These are phyloP conservation scores for Clitopilus hobsonii DNA, from an alignment of 768 basidiomycete genomes.

Conservation along the genomic window DNA sequence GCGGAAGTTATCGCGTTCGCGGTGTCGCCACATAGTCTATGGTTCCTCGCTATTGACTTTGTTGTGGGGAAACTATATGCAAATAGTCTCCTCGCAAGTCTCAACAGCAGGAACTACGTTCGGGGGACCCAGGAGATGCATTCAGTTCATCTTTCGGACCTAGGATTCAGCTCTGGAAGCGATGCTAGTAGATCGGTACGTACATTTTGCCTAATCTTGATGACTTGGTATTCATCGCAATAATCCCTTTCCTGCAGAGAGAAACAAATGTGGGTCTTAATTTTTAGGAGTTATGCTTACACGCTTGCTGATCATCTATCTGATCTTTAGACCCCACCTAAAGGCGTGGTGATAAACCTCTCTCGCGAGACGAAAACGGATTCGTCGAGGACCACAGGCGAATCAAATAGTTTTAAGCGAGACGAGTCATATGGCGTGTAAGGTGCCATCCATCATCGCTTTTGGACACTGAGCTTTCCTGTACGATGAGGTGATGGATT, in stretches of 20 bases:
- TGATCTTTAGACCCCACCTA: not conserved
- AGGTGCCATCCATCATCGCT: not conserved
- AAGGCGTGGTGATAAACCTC: conserved; percentile 5
- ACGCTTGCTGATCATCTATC: not conserved
- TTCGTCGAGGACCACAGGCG: not conserved
- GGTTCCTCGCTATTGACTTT: conserved; percentile 38
- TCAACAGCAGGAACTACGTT: conserved; percentile 32
- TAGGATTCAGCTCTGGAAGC: conserved; percentile 5
- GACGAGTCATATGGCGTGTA: not conserved
- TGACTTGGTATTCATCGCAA: not conserved
- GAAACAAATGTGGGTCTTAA: not conserved
- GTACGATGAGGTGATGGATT: not conserved
- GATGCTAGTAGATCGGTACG: conserved; percentile 1
- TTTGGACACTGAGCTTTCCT: not conserved
- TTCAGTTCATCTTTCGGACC: conserved; percentile 11
- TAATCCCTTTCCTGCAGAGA: not conserved
- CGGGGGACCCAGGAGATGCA: not conserved
- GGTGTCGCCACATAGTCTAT: conserved; percentile 24
- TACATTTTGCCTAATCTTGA: not conserved
- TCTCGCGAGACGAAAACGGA: not conserved
- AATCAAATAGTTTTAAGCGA: not conserved
- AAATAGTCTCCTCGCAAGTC: conserved; percentile 39
- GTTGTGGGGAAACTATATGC: conserved; percentile 47
- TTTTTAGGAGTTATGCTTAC: not conserved
- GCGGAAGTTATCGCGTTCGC: conserved; percentile 34